Percentiles rank a stretch among this genome's conserved stretches.
Evolutionary conservation across 306 rosid genomes (phyloP).

Genomic region (Vicia sativa): DNA sequence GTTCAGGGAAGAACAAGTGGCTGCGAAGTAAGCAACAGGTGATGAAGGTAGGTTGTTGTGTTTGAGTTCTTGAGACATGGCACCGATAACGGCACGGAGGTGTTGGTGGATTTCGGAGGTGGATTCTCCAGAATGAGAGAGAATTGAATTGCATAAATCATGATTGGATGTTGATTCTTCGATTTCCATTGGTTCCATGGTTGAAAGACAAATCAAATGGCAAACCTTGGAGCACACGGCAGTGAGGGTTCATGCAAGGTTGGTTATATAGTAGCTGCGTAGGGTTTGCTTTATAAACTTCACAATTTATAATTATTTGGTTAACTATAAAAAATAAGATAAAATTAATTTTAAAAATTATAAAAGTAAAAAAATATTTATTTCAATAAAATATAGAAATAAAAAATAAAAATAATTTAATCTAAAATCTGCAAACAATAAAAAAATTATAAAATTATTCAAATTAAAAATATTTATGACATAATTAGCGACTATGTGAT

Average conservation of each 20-base stretch:
- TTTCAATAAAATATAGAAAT: no score
- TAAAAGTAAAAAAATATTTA: no score
- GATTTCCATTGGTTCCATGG: conserved; percentile 56
- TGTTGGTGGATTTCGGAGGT: conserved; percentile 64
- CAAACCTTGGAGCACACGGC: background rate
- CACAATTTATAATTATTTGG: no score
- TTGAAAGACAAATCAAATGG: background rate
- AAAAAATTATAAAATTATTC: no score
- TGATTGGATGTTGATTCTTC: conserved; percentile 32
- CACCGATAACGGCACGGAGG: conserved; percentile 74
- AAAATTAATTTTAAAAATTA: no score
- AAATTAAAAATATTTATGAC: no score
- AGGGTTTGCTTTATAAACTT: no score
- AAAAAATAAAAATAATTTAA: no score
- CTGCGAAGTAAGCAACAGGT: conserved; percentile 68
- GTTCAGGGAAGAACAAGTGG: conserved; percentile 66
- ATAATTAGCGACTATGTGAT: no score
- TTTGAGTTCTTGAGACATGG: conserved; percentile 83
- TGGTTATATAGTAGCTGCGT: no score
- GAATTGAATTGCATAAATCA: conserved; percentile 61
- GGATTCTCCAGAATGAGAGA: conserved; percentile 62
- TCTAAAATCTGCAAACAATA: no score
- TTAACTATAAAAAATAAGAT: no score
- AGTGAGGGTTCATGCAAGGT: background rate
- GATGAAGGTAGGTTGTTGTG: conserved; percentile 58